Evolutionary conservation across 257 asterid species (phyloP).

Genomic region (Gardenia jasminoides): DNA sequence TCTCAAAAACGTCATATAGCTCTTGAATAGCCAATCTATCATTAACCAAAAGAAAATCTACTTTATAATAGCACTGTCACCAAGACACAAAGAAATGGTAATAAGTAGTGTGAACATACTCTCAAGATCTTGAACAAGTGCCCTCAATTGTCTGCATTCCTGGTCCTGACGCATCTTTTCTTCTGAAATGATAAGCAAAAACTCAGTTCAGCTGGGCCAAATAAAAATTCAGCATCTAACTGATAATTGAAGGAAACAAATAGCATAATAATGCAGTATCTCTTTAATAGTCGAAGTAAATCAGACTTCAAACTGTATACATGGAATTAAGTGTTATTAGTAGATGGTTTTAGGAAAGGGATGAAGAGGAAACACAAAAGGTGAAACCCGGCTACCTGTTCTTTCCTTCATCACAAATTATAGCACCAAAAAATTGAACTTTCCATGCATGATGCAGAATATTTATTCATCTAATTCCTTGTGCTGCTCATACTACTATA

Average conservation of each 20-base stretch:
- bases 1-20: not conserved
- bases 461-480: not conserved
- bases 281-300: no score
- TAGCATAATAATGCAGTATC: not conserved
- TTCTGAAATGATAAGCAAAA: slow-evolving; percentile 51
- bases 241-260: not conserved
- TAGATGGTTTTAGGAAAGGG: not conserved
- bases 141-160: slow-evolving; percentile 75
- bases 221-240: not conserved
- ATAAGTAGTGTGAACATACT: slow-evolving; percentile 43
- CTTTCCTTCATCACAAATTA: not conserved
- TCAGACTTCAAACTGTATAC: not conserved
- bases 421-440: not conserved
- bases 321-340: not conserved
- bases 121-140: slow-evolving; percentile 86
- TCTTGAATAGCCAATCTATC: not conserved
- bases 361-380: not conserved
- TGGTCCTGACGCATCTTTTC: slow-evolving; percentile 58
- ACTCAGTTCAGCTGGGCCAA: not conserved
- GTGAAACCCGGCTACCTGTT: not conserved
- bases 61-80: not conserved
- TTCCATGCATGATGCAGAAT: not conserved
- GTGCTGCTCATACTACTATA: not conserved
- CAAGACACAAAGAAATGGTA: slow-evolving; percentile 22
- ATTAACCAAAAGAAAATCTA: not conserved